Evolutionary conservation across 768 basidiomycete genomes (phyloP).

Genomic region (Chalciporus sphaerocephalus): DNA sequence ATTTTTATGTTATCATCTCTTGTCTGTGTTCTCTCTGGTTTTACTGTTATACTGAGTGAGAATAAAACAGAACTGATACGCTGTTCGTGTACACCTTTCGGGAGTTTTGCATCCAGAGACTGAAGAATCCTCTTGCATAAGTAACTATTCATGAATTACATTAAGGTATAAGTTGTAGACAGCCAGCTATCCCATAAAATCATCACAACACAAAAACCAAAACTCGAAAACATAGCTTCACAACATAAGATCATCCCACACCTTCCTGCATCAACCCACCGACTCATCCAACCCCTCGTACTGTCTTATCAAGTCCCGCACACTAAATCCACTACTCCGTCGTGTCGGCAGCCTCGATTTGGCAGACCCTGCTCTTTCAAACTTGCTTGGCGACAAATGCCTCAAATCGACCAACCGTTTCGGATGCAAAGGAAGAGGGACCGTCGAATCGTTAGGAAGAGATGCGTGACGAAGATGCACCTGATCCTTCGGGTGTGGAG

Average conservation of each 20-base stretch:
- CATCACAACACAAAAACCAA: constrained; percentile 6
- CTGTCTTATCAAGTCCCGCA: constrained; percentile 63
- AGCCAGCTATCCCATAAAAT: not conserved
- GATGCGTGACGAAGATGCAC: constrained; percentile 59
- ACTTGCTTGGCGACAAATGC: constrained; percentile 37
- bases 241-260: not conserved
- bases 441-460: constrained; percentile 33
- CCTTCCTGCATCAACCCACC: not conserved
- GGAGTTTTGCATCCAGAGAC: no score
- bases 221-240: constrained; percentile 1
- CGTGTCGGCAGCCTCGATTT: constrained; percentile 33
- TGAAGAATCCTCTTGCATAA: no score
- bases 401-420: constrained; percentile 53
- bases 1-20: no score
- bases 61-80: no score
- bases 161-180: not conserved
- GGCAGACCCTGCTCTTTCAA: constrained; percentile 28
- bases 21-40: no score
- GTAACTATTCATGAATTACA: not conserved
- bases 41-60: no score
- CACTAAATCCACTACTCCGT: constrained; percentile 63
- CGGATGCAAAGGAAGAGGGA: constrained; percentile 42
- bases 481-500: constrained; percentile 57
- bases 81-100: no score
- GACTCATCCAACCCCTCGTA: constrained; percentile 44